Conservation (phyloP, 495 filamentous ascomycete species). For the Cudoniella acicularis region DNA sequence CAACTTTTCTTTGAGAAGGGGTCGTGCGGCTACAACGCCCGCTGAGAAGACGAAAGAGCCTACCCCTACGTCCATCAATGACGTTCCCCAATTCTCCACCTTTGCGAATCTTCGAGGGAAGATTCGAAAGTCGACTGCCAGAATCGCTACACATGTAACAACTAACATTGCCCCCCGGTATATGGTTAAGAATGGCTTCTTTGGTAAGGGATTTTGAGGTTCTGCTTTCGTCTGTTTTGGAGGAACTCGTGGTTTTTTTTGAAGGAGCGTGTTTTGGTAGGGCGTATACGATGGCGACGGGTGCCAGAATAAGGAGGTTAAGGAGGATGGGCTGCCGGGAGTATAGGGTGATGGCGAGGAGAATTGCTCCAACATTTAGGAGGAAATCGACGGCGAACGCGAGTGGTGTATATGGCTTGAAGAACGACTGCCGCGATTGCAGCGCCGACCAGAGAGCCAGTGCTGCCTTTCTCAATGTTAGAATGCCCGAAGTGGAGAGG, state of each 20-base stretch:
- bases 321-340: conserved; percentile 70
- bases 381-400: conserved; percentile 77
- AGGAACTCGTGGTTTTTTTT: conserved; percentile 54
- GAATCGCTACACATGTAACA: conserved; percentile 85
- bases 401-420: conserved; percentile 65
- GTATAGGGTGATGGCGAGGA: conserved; percentile 86
- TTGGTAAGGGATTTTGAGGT: conserved; percentile 56
- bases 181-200: conserved; percentile 85
- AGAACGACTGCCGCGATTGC: conserved; percentile 83
- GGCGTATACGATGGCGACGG: conserved; percentile 30
- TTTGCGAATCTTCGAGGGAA: conserved; percentile 96
- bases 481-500: conserved; percentile 5
- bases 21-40: conserved; percentile 85
- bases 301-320: conserved; percentile 67
- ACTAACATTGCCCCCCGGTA: conserved; percentile 91
- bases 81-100: conserved; percentile 97
- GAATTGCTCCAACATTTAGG: conserved; percentile 74
- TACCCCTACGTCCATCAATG: conserved; percentile 96
- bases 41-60: conserved; percentile 96
- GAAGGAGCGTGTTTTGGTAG: conserved; percentile 41
- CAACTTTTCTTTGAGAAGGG: conserved; percentile 70
- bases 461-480: conserved; percentile 53
- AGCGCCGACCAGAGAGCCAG: conserved; percentile 85
- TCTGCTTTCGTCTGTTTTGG: conserved; percentile 33
- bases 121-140: conserved; percentile 93